Base-by-base conservation (phyloP, 805 yeast genomes). In the Henningerozyma blattae region DNA sequence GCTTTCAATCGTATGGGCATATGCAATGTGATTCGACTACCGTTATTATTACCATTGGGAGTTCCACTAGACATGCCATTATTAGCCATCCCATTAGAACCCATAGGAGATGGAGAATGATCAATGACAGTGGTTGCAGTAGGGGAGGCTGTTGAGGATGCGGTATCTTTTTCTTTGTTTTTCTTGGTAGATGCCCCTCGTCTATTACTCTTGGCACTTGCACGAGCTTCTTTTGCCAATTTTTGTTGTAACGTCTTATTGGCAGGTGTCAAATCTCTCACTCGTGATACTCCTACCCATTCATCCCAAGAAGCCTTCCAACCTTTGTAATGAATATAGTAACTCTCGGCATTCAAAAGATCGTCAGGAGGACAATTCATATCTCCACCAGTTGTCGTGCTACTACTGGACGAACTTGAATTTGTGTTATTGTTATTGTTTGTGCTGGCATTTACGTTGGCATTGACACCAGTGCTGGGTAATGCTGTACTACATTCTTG, bases 231-330 rank as follows among this genome's bases (percentile, higher is more conserved):
- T 22, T 58, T 59, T 38, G 71, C 70, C 42, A 83, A 57, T 40
- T 71, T 76, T 43, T 75, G 71, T 54, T 78, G 83, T 33, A 73
- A 58, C 32, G 67, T 61, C 34, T 79, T 45, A 47, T 81, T 85
- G 42, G 79, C 94, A 20, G 73, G 77, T 32, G 69, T 80, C 49
- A 65, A 66, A 41, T 74, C 78, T 48, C 83, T 62, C 5, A 89
- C 68, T 24, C 97, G 61, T 27, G 72, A 76, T 6, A 58, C 56
- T 1, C 71, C 68, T 1, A 89, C 89, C 98, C 98, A 89, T 56
- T 89, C 98, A 52, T 89, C 97, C 95, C 95, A 89, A 38, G 86
- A 76, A 14, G 77, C 58, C 49, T 87, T 89, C 98, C 98, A 89
- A 3, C 98, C 97, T 45, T 78, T 80, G 57, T 89, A 89, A 51